These are phyloP conservation scores for Aspergillus phoenicis DNA, from an alignment of 2,329 filamentous ascomycete genomes.

Conservation along the genomic window DNA sequence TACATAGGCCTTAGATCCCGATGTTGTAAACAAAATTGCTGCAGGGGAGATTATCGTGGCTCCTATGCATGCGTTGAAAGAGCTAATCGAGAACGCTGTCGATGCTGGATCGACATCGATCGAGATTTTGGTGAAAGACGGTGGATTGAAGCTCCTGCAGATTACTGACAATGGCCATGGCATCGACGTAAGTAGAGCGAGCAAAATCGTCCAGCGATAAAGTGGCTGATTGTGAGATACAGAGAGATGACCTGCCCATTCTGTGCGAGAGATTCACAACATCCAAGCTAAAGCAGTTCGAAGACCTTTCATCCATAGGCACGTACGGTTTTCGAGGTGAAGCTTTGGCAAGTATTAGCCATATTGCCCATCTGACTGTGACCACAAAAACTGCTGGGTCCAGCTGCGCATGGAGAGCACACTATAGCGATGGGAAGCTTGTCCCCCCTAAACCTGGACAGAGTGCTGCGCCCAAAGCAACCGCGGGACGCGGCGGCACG, in stretches of 20 bases:
- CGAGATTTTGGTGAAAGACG: constrained; percentile 91
- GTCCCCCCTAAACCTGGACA: constrained; percentile 85
- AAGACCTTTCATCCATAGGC: constrained; percentile 84
- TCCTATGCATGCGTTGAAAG: constrained; percentile 92
- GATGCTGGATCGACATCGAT: constrained; percentile 93
- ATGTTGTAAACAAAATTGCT: constrained; percentile 98
- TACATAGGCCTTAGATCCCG: constrained; percentile 77
- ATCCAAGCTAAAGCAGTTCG: constrained; percentile 90
- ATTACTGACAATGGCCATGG: constrained; percentile 97
- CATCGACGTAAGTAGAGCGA: constrained; percentile 69
- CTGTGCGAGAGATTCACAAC: constrained; percentile 96
- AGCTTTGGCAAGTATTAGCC: constrained; percentile 94
- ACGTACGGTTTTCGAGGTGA: constrained; percentile 99
- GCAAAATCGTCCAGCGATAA: not conserved
- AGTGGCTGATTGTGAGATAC: constrained; percentile 19
- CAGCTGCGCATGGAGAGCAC: constrained; percentile 84
- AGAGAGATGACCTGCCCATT: constrained; percentile 90
- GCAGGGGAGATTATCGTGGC: constrained; percentile 98
- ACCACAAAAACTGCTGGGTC: constrained; percentile 92
- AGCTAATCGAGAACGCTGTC: constrained; percentile 94
- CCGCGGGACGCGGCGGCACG: constrained; percentile 84
- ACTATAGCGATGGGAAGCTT: constrained; percentile 81
- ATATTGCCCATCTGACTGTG: constrained; percentile 93
- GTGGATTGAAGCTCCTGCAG: constrained; percentile 89
- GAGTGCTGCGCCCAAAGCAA: constrained; percentile 79